Conservation (phyloP, 345 rosid species). For the Excoecaria agallocha region DNA sequence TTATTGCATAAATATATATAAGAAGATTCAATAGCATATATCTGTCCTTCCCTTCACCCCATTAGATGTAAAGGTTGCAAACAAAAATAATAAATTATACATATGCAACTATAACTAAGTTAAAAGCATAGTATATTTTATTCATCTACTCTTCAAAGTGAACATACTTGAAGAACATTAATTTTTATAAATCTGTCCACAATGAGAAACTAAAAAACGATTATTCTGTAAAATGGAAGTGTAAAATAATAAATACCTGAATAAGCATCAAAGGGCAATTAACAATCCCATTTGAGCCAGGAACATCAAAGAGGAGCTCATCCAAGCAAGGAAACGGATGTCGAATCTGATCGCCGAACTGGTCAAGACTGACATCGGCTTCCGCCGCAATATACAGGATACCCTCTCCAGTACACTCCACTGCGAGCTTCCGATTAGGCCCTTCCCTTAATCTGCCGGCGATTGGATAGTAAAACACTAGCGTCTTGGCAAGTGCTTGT, state of each 20-base stretch:
- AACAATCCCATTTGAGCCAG: constrained; percentile 6
- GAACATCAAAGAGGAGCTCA: constrained; percentile 10
- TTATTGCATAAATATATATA: background rate
- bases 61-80: no score
- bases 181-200: no score
- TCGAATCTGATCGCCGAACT: constrained; percentile 10
- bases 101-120: no score
- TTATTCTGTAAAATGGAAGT: no score
- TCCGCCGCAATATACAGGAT: constrained; percentile 1
- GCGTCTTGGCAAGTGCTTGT: constrained; percentile 8
- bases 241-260: constrained; percentile 1
- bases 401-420: constrained; percentile 17
- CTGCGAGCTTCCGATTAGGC: constrained; percentile 8
- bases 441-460: constrained; percentile 12
- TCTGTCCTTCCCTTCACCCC: no score
- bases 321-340: constrained; percentile 21
- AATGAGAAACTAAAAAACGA: background rate
- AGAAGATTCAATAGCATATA: background rate
- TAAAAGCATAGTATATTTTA: no score
- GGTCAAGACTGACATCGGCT: constrained; percentile 11
- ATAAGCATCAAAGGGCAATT: constrained; percentile 14
- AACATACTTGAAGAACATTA: no score
- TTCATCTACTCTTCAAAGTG: no score
- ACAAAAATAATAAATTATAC: no score
- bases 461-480: constrained; percentile 19